Percentiles rank a stretch among this genome's conserved stretches.
These are phyloP conservation scores for Macrolepiota fuliginosa DNA, from an alignment of 768 basidiomycete species.

Conservation along the genomic window DNA sequence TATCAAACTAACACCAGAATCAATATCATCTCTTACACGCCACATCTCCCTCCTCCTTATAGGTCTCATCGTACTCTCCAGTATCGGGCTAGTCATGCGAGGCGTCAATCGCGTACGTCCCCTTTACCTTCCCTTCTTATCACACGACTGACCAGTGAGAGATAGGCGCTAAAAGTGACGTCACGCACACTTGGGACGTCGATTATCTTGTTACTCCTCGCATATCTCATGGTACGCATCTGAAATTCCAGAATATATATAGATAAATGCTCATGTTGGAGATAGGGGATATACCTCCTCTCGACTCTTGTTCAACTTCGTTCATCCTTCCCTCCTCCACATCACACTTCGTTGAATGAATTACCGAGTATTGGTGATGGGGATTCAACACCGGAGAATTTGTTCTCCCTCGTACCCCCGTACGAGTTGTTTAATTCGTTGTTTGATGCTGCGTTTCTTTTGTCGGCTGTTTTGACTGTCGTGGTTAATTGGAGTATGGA, in stretches of 20 bases:
- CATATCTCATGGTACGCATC: conserved; percentile 84
- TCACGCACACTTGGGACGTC: conserved; percentile 71
- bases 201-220: conserved; percentile 71
- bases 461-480: conserved; percentile 49
- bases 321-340: conserved; percentile 68
- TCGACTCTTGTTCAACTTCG: conserved; percentile 82
- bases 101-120: conserved; percentile 60
- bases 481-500: conserved; percentile 55
- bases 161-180: conserved; percentile 58
- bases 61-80: conserved; percentile 73
- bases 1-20: conserved; percentile 23
- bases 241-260: no score
- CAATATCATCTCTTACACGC: conserved; percentile 40
- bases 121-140: background rate
- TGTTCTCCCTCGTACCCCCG: conserved; percentile 71
- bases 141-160: background rate
- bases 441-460: conserved; percentile 72
- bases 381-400: conserved; percentile 32
- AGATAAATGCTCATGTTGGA: no score
- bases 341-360: conserved; percentile 2
- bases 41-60: conserved; percentile 66
- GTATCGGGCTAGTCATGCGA: conserved; percentile 65
- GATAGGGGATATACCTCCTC: conserved; percentile 83
- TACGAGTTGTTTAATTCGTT: conserved; percentile 72
- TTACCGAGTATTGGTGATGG: no score